Conservation (phyloP, 2,329 filamentous ascomycete species). For the Neonectria faginata region DNA sequence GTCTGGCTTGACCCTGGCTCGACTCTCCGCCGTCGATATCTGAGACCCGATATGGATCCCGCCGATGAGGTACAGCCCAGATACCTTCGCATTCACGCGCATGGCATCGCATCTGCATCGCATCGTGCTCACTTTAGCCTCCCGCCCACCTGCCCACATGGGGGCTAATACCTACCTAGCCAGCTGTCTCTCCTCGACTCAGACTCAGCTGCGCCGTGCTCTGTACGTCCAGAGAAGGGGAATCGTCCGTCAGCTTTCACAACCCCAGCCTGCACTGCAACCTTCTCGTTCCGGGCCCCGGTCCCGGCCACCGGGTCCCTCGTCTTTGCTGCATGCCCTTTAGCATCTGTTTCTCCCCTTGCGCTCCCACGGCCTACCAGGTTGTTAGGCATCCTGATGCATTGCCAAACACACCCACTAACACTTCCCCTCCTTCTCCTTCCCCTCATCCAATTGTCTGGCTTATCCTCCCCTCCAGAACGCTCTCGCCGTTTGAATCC, state of each 20-base stretch:
- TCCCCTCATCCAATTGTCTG: conserved; percentile 41
- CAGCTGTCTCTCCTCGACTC: conserved; percentile 27
- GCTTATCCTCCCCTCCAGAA: conserved; percentile 41
- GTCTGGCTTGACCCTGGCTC: conserved; percentile 18
- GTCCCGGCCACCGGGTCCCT: conserved; percentile 35
- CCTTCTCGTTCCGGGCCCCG: conserved; percentile 36
- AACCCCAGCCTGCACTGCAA: conserved; percentile 34
- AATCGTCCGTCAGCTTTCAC: conserved; percentile 30
- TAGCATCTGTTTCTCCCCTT: conserved; percentile 23
- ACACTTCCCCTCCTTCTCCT: conserved; percentile 36
- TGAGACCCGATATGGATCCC: conserved; percentile 38
- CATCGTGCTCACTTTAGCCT: conserved; percentile 34
- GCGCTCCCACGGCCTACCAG: background rate
- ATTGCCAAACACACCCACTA: conserved; percentile 28
- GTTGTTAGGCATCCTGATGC: conserved; percentile 20
- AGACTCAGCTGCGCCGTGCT: conserved; percentile 11
- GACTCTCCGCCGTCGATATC: conserved; percentile 32
- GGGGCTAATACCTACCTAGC: conserved; percentile 10
- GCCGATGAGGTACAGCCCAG: conserved; percentile 31
- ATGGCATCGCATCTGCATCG: conserved; percentile 29
- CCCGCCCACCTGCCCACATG: conserved; percentile 18
- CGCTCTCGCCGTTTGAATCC: conserved; percentile 23
- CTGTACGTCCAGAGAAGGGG: conserved; percentile 1
- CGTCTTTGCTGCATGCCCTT: conserved; percentile 22
- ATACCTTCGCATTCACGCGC: conserved; percentile 38